Conservation (phyloP, 2,329 filamentous ascomycete genomes). For the Domatiomyces globalis region DNA sequence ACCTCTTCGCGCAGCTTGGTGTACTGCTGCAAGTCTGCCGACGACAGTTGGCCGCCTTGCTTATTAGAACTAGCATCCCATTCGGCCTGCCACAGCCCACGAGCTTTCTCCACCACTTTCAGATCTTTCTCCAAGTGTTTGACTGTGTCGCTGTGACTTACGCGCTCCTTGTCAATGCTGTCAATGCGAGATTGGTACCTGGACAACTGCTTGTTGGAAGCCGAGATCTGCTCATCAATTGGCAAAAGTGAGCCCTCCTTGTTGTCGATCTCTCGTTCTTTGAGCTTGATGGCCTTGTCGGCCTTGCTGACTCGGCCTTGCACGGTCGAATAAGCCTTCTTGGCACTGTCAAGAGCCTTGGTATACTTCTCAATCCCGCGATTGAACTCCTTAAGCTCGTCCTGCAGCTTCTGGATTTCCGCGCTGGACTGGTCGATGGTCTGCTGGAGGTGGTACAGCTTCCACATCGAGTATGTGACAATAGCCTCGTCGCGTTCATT, state of each 20-base stretch:
- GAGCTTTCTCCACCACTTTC: constrained; percentile 72
- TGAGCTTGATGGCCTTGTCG: constrained; percentile 72
- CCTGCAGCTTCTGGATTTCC: constrained; percentile 84
- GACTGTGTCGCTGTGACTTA: constrained; percentile 53
- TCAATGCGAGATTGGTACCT: constrained; percentile 54
- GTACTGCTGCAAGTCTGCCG: constrained; percentile 79
- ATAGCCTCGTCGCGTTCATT: constrained; percentile 83
- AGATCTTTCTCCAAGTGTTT: constrained; percentile 69
- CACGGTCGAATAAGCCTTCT: constrained; percentile 66
- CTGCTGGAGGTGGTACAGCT: constrained; percentile 86
- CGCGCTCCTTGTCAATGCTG: constrained; percentile 60
- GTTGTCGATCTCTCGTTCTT: constrained; percentile 77
- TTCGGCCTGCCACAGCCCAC: constrained; percentile 72
- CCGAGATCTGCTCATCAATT: constrained; percentile 78
- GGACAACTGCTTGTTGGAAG: constrained; percentile 57
- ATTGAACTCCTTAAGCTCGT: constrained; percentile 83
- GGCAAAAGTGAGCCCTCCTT: constrained; percentile 75
- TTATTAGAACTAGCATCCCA: constrained; percentile 74
- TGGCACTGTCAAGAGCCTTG: constrained; percentile 62
- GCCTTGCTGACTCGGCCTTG: constrained; percentile 62
- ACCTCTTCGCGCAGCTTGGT: constrained; percentile 72
- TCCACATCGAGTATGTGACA: constrained; percentile 90
- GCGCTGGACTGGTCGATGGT: constrained; percentile 83
- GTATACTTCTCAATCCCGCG: constrained; percentile 80
- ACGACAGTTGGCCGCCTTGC: constrained; percentile 72